Conservation (phyloP, 495 filamentous ascomycete species). For the Aspergillus biplanus region DNA sequence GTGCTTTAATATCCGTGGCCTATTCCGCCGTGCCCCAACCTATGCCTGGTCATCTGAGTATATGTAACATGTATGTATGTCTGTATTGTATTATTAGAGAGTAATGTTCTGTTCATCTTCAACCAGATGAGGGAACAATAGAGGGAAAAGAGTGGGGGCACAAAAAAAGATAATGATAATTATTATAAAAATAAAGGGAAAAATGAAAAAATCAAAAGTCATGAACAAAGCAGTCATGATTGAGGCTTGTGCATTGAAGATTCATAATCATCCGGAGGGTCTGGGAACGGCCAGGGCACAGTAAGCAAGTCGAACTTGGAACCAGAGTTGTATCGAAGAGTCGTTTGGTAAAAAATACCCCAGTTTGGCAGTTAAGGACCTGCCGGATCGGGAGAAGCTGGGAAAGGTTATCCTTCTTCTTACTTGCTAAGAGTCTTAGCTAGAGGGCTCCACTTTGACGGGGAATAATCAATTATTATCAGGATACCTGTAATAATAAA, state of each 20-base stretch:
- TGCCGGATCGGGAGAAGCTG: constrained; percentile 32
- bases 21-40: constrained; percentile 15
- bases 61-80: neutral
- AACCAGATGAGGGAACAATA: no score
- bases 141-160: neutral
- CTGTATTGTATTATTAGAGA: neutral
- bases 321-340: neutral
- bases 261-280: neutral
- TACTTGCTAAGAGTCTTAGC: constrained; percentile 13
- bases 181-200: neutral
- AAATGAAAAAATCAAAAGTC: neutral
- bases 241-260: no score
- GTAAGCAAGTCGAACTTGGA: neutral
- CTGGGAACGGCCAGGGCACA: neutral
- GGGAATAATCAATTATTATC: constrained; percentile 15
- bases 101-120: no score
- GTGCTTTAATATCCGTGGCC: constrained; percentile 20
- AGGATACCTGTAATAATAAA: neutral
- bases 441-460: constrained; percentile 12
- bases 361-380: constrained; percentile 29
- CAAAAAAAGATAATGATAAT: neutral
- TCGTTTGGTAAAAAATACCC: constrained; percentile 11
- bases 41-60: constrained; percentile 13
- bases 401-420: constrained; percentile 10
- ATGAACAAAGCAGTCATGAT: neutral